Base-by-base conservation (phyloP, 2,329 filamentous ascomycete genomes). In the Fusarium domesticum region DNA sequence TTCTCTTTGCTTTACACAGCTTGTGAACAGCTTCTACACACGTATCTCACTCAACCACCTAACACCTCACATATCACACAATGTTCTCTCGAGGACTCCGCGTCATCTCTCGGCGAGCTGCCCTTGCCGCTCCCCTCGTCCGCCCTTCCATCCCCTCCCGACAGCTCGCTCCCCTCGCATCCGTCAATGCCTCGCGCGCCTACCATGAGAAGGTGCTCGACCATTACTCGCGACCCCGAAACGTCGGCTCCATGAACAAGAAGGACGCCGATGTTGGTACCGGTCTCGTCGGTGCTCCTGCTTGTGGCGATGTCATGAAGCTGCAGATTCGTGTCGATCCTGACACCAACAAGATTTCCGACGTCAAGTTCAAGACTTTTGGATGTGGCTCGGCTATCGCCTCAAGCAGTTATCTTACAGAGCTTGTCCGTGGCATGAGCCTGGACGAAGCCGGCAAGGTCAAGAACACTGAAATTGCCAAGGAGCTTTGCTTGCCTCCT, bases 331-430 rank as follows among this genome's bases (percentile, higher is more conserved):
- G 89, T 47, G 91, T 96, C 61, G 90, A 96, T 71, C 87, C 88
- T 54, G 78, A 85, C 59, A 89, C 83, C 62, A 88, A 93, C 68
- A 92, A 84, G 58, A 96, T 96, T 66, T 84, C 84, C 60, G 92
- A 96, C 60, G 91, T 95, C 66, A 93, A 95, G 72, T 96, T 96
- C 81, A 96, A 96, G 83, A 96, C 91, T 0, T 96, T 96, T 65
- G 91, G 91, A 39, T 96, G 91, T 67, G 91, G 91, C 43, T 90
- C 85, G 20, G 93, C 93, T 54, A 98, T 98, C 70, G 93, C 93
- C 34, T 92, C 87, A 53, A 95, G 87, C 47, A 93, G 87, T 64
- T 98, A 98, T 67, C 72, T 98, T 61, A 98, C 93, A 2, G 90
- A 96, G 71, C 76, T 98, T 48, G 91, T 98, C 52, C 82, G 89